Base-by-base conservation (phyloP, 2,329 filamentous ascomycete species). In the Clonostachys rhizophaga region DNA sequence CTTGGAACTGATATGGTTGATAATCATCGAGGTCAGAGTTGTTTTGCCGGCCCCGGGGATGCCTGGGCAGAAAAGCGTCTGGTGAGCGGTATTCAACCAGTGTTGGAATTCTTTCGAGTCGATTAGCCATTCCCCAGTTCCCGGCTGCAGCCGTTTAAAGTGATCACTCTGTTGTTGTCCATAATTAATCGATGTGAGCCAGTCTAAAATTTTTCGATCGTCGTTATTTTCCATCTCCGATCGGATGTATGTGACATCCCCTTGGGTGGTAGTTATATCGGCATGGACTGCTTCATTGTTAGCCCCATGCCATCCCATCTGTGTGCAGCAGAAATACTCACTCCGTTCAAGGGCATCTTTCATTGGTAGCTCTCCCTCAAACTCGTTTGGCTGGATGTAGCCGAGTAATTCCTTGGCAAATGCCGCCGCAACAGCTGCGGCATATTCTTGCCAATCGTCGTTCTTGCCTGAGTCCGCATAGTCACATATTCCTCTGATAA, bases 11-110 rank as follows among this genome's bases (percentile, higher is more conserved):
- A 79, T 56, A 18, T 74, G 12, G 3, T 77, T 60, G 0, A 78
- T 52, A 0, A 71, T 62, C 9, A 68, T 64, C 0, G 72, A 64
- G 0, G 68, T 56, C 1, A 72, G 46, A 5, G 75, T 71, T 1
- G 72, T 77, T 54, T 78, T 79, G 2, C 74, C 72, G 0, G 72
- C 68, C 4, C 74, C 73, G 1, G 72, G 72, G 13, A 72, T 70
- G 0, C 74, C 72, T 3, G 63, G 64, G 49, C 71, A 78, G 50
- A 73, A 75, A 0, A 79, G 50, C 7, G 36, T 39, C 36, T 39
- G 36, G 17, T 39, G 7, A n/a, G 7, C 36, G 7, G 14, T 18
- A 18, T n/a, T 8, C 14, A n/a, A 18, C 36, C 36, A 39, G 14
- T 18, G 11, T 18, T 39, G 6, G 10, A n/a, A 39, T 39, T 39